Base-by-base conservation (phyloP, 1,139 yeast species). In the Magnusiomyces paraingens region DNA sequence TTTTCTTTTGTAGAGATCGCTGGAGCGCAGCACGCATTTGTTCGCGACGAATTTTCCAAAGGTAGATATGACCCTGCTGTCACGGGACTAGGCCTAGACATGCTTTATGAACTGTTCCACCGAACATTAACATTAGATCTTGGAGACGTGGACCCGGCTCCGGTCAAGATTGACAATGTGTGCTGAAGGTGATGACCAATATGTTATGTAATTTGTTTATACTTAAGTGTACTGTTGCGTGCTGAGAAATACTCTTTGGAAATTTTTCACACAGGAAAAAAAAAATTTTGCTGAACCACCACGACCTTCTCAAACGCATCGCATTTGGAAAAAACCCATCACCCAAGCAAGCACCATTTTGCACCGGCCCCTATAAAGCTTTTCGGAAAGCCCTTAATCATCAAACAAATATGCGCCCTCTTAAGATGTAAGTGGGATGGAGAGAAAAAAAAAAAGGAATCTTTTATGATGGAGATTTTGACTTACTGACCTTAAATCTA, bases 1-100 rank as follows among this genome's bases (percentile, higher is more conserved):
- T 79, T 84, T 71, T 82, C 90, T 0, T 84, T 86, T 64, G 76
- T 83, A 69, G 95, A 86, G 68, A 74, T 86, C 55, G 81, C 84
- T 60, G 91, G 82, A 59, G 94, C 89, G 15, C 91, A 86, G 68
- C 95, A 86, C 62, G 94, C 95, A 0, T 86, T 86, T 64, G 83
- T 86, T 52, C 75, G 95, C 59, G 95, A 86, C 66, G 94, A 86
- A 64, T 70, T 74, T 61, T 82, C 88, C 61, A 86, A 86, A 70
- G 95, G 89, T 4, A 75, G 94, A 61, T 86, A 81, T 64, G 94
- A 86, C 65, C 82, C 90, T 11, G 88, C 90, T 6, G 78, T 83
- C 54, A 85, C 94, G 42, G 75, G 78, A 58, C 74, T 81, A 49
- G 84, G 94, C 65, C 72, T 82, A 65, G 85, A 80, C 35, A 82